Conservation (phyloP, 1,284 basidiomycete genomes). For the Golubevia pallescens region DNA sequence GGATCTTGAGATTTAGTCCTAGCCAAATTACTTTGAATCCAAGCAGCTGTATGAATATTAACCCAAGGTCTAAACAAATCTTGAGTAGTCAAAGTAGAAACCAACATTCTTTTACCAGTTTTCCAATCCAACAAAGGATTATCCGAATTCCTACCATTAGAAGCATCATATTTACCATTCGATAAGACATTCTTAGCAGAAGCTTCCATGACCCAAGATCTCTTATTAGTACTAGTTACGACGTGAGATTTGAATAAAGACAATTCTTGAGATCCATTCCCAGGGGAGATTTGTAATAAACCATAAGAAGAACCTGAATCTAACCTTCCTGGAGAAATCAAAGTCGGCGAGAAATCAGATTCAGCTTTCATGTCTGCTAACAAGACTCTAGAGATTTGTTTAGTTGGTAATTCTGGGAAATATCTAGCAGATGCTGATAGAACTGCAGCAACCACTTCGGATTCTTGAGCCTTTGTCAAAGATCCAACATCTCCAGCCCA, state of each 20-base stretch:
- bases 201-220: slow-evolving; percentile 23
- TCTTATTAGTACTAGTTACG: slow-evolving; percentile 23
- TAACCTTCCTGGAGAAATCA: slow-evolving; percentile 33
- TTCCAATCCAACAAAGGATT: slow-evolving; percentile 34
- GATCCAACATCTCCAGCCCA: slow-evolving; percentile 44
- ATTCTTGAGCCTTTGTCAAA: slow-evolving; percentile 26
- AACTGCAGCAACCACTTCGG: slow-evolving; percentile 53
- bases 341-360: slow-evolving; percentile 37
- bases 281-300: slow-evolving; percentile 50
- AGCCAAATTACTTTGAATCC: slow-evolving; percentile 43
- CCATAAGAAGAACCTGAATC: slow-evolving; percentile 50
- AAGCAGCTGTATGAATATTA: slow-evolving; percentile 52
- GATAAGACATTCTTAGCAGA: slow-evolving; percentile 9
- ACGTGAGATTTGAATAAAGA: slow-evolving; percentile 38
- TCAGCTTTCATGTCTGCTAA: slow-evolving; percentile 60
- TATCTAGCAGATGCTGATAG: slow-evolving; percentile 51
- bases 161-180: slow-evolving; percentile 14
- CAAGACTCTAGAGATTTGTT: slow-evolving; percentile 36
- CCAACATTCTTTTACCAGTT: slow-evolving; percentile 29
- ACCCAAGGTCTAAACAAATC: slow-evolving; percentile 57
- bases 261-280: slow-evolving; percentile 30
- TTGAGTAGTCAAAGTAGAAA: slow-evolving; percentile 19
- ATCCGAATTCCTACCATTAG: slow-evolving; percentile 13
- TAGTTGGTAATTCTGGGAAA: slow-evolving; percentile 51
- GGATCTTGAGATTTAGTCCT: slow-evolving; percentile 47